A percentile compares a stretch with the other conserved stretches of the same genome.
phyloP scores from a whole-genome alignment of 176 grass and related monocot genomes.

The sorghum (Sorghum bicolor) region Sorghum_bicolor_NCBIv3 NC_012876.2:3868001-3868500 shows the following conservation, averaged over 20 bases:
- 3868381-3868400: constrained; percentile 3
- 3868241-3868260: constrained; percentile 15
- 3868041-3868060: not conserved
- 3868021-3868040: constrained; percentile 32
- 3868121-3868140: constrained; percentile 19
- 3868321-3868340: not conserved
- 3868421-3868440: not conserved
- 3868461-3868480: not conserved
- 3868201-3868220: not conserved
- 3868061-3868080: constrained; percentile 11
- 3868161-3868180: not conserved
- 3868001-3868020: constrained; percentile 46
- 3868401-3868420: constrained; percentile 19
- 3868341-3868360: not conserved
- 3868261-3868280: constrained; percentile 1
- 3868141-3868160: constrained; percentile 20
- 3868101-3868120: constrained; percentile 23
- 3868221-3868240: not conserved
- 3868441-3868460: not conserved
- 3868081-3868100: constrained; percentile 8
- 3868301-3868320: not conserved
- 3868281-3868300: constrained; percentile 7
- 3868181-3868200: not conserved
- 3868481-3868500: not conserved
- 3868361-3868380: constrained; percentile 3